Conservation (phyloP, 2,329 filamentous ascomycete genomes). For the Catunica adiposa region DNA sequence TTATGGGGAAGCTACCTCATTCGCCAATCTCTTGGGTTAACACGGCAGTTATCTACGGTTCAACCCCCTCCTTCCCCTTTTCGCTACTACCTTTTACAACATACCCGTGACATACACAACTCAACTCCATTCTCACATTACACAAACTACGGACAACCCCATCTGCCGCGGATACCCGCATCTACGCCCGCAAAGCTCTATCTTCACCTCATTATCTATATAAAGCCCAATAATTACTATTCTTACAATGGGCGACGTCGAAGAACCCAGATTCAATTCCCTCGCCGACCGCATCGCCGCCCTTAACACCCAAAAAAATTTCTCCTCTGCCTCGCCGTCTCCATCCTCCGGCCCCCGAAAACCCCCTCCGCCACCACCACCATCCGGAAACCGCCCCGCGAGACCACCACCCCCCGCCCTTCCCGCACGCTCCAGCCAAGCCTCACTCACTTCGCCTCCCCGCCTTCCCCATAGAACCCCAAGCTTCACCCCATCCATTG, state of each 20-base stretch:
- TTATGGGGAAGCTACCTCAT: too few species aligned
- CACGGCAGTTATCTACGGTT: too few species aligned
- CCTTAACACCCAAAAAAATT: slow-evolving; percentile 44
- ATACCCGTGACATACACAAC: too few species aligned
- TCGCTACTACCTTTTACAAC: too few species aligned
- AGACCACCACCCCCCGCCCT: slow-evolving; percentile 16
- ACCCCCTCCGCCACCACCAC: slow-evolving; percentile 20
- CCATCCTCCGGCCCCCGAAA: slow-evolving; percentile 14
- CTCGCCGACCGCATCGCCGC: slow-evolving; percentile 48
- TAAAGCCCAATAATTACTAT: slow-evolving; percentile 18
- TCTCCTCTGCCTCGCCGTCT: slow-evolving; percentile 21
- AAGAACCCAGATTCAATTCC: slow-evolving; percentile 44
- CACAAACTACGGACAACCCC: too few species aligned
- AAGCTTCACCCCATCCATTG: slow-evolving; percentile 8
- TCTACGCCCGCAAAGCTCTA: not conserved
- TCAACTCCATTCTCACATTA: too few species aligned
- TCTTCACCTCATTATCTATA: not conserved
- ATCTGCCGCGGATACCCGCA: not conserved
- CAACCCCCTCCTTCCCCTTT: too few species aligned
- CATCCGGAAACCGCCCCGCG: not conserved
- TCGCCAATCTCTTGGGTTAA: too few species aligned
- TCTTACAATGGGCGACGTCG: slow-evolving; percentile 37
- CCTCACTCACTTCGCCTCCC: slow-evolving; percentile 21
- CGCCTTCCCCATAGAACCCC: slow-evolving; percentile 18
- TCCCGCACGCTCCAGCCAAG: slow-evolving; percentile 11